Evolutionary conservation across 2,329 filamentous ascomycete genomes (phyloP).

Genomic region (Beauveria caledonica): DNA sequence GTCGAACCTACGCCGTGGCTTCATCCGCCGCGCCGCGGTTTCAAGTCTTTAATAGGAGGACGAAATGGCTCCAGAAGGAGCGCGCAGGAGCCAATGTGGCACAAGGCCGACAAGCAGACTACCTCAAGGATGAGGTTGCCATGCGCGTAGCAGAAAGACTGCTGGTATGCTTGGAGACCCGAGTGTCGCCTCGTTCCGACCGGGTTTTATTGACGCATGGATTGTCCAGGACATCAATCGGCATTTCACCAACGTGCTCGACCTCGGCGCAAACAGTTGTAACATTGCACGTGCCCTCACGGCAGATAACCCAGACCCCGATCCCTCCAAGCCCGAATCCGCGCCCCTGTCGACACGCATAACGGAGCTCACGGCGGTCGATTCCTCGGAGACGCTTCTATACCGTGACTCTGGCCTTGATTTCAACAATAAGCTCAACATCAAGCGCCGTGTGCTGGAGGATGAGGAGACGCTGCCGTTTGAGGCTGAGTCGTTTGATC

Average conservation of each 20-base stretch:
- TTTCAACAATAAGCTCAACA: constrained; percentile 66
- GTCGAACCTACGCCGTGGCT: constrained; percentile 67
- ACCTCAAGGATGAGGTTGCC: constrained; percentile 89
- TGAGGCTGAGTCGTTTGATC: constrained; percentile 69
- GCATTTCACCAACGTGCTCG: constrained; percentile 72
- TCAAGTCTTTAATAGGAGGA: constrained; percentile 82
- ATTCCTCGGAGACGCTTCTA: constrained; percentile 70
- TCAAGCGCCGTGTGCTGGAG: constrained; percentile 67
- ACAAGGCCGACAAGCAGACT: constrained; percentile 74
- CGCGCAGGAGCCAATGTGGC: constrained; percentile 65
- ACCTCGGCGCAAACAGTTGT: constrained; percentile 92
- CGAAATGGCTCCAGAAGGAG: constrained; percentile 89
- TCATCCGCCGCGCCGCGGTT: constrained; percentile 68
- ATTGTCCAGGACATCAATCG: constrained; percentile 75
- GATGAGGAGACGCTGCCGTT: constrained; percentile 71
- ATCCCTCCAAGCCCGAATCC: constrained; percentile 44
- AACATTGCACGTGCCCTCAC: constrained; percentile 81
- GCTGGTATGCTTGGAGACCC: constrained; percentile 44
- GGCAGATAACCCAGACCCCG: constrained; percentile 57
- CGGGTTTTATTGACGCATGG: background rate
- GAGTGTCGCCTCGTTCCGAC: background rate
- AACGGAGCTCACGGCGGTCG: constrained; percentile 66
- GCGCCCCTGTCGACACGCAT: constrained; percentile 65
- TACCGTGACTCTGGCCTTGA: constrained; percentile 68
- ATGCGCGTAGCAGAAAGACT: constrained; percentile 75